phyloP scores from a whole-genome alignment of 192 early-diverging fungal species.

The Backusella circina region DNA sequence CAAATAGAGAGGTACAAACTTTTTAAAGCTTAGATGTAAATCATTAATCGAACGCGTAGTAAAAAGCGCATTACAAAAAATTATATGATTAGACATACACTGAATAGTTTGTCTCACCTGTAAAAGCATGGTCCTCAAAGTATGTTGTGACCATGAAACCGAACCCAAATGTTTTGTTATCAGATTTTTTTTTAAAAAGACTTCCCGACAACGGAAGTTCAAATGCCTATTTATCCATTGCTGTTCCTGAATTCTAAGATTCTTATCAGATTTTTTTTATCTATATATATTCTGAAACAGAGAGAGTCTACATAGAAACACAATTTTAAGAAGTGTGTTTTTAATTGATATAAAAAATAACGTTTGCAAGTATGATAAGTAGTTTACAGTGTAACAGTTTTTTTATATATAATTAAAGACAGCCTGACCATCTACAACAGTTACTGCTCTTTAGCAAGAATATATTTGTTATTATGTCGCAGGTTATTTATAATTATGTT shows the following conservation, averaged over 20 bases:
- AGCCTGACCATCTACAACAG: too few relatives aligned
- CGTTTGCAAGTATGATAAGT: background rate
- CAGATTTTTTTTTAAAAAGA: background rate
- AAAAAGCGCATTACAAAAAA: background rate
- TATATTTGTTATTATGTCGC: background rate
- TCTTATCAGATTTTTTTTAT: background rate
- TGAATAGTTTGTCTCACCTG: background rate
- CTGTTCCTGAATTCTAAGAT: background rate
- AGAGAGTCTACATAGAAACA: background rate
- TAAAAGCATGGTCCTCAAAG: background rate
- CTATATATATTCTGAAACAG: background rate
- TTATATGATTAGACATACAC: background rate
- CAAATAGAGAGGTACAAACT: background rate
- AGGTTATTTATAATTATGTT: background rate
- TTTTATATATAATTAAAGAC: too few relatives aligned
- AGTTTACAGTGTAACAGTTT: background rate
- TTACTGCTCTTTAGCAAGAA: too few relatives aligned
- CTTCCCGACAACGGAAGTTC: background rate
- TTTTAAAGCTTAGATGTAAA: background rate
- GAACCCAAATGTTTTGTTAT: background rate
- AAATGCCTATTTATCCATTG: background rate
- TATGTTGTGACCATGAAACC: background rate
- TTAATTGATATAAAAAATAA: background rate
- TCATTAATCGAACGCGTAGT: background rate
- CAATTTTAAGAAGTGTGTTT: background rate